These are phyloP conservation scores for Medicago lupulina DNA, from an alignment of 306 rosid genomes.

Conservation along the genomic window DNA sequence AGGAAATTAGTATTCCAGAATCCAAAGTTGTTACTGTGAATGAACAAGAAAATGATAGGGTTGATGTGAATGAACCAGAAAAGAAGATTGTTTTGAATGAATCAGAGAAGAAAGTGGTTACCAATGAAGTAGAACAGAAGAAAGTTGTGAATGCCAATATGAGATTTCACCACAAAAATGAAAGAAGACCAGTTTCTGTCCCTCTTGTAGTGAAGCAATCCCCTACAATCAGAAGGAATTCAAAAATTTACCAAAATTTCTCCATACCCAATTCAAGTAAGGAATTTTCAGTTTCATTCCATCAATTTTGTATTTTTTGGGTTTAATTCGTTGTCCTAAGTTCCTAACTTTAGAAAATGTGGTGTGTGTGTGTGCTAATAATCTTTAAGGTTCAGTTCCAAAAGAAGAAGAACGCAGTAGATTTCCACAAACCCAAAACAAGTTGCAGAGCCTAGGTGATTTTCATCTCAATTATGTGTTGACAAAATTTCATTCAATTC, in stretches of 20 bases:
- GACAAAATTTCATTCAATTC: slow-evolving; percentile 7
- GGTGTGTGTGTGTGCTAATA: background rate
- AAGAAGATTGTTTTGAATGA: slow-evolving; percentile 48
- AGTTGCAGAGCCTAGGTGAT: slow-evolving; percentile 79
- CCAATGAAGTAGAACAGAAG: slow-evolving; percentile 32
- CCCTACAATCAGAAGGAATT: slow-evolving; percentile 53
- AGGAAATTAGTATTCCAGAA: slow-evolving; percentile 62
- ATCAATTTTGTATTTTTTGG: background rate
- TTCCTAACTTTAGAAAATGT: too few species aligned
- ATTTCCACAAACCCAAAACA: slow-evolving; percentile 74
- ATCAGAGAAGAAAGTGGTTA: slow-evolving; percentile 48
- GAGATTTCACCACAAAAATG: slow-evolving; percentile 53
- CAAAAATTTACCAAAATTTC: slow-evolving; percentile 49
- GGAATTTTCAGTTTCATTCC: slow-evolving; percentile 24
- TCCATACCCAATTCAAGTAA: slow-evolving; percentile 53
- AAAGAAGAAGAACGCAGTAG: slow-evolving; percentile 46
- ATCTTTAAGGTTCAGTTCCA: slow-evolving; percentile 43
- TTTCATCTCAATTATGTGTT: slow-evolving; percentile 33
- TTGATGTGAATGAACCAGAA: slow-evolving; percentile 45
- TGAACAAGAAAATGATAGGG: slow-evolving; percentile 35
- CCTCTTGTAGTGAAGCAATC: slow-evolving; percentile 51
- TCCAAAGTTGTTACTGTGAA: too few species aligned
- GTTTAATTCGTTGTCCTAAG: background rate
- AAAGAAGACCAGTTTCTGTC: slow-evolving; percentile 44
- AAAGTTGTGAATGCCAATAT: slow-evolving; percentile 42